phyloP scores from a whole-genome alignment of 2,329 filamentous ascomycete species.

The Orbilia brochopaga region DNA sequence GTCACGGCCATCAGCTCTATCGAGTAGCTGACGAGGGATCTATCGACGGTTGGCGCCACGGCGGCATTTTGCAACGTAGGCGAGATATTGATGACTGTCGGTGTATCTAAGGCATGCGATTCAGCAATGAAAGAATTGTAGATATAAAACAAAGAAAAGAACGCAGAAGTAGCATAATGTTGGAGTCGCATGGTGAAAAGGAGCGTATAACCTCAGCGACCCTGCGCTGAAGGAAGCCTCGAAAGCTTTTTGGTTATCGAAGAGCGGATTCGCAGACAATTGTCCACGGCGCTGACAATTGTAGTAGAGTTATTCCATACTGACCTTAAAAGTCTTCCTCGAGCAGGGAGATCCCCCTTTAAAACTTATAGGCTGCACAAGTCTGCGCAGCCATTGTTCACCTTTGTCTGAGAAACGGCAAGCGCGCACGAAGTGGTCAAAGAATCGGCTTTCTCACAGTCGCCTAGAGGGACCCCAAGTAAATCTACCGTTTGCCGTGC shows the following conservation, averaged over 20 bases:
- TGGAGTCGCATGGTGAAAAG: conserved; percentile 21
- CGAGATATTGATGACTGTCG: conserved; percentile 27
- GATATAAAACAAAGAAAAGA: conserved; percentile 25
- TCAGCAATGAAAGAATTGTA: conserved; percentile 17
- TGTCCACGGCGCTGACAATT: background rate
- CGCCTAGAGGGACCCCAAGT: background rate
- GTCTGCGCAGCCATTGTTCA: background rate
- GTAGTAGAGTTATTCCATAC: background rate
- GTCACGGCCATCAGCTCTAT: conserved; percentile 23
- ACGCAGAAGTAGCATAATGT: conserved; percentile 11
- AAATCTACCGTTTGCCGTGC: background rate
- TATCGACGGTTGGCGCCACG: conserved; percentile 32
- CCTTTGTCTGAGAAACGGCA: background rate
- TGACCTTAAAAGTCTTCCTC: background rate
- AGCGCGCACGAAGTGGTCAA: background rate
- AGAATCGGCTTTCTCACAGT: background rate
- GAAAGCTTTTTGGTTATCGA: background rate
- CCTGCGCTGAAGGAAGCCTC: background rate
- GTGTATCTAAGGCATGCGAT: conserved; percentile 18
- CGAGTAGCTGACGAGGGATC: conserved; percentile 39
- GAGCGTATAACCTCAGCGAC: conserved; percentile 15
- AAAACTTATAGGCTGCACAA: background rate
- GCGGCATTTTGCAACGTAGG: conserved; percentile 28
- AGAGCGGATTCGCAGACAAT: background rate
- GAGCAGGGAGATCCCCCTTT: background rate